phyloP scores from a whole-genome alignment of 169 alveolate species.

The Eimeria sp. region DNA sequence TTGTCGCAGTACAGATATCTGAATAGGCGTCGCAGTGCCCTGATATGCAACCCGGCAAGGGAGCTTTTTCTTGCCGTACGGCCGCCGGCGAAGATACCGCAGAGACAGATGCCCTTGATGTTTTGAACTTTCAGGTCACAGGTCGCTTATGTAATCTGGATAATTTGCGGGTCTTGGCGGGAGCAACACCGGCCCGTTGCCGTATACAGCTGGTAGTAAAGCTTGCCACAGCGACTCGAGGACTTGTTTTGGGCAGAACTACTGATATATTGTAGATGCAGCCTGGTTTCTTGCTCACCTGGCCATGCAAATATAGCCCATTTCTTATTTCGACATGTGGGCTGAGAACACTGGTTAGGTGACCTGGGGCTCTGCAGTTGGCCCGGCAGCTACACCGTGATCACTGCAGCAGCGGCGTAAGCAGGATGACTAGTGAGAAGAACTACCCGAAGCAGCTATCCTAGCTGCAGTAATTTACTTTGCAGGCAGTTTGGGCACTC shows the following conservation, averaged over 20 bases:
- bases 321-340: not conserved
- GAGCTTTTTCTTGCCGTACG: not conserved
- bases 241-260: not conserved
- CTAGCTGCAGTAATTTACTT: not conserved
- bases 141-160: not conserved
- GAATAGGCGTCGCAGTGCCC: not conserved
- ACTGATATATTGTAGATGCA: not conserved
- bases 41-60: not conserved
- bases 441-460: not conserved
- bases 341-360: slow-evolving; percentile 5
- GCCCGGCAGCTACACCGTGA: not conserved
- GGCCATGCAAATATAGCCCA: not conserved
- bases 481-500: slow-evolving; percentile 23
- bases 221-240: not conserved
- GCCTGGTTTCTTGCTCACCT: not conserved
- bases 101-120: not conserved
- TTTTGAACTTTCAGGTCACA: not conserved
- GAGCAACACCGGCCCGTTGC: not conserved
- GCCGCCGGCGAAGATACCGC: not conserved
- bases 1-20: not conserved
- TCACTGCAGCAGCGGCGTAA: not conserved
- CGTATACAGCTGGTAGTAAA: not conserved
- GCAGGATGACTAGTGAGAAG: not conserved
- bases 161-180: not conserved
- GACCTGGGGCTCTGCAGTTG: slow-evolving; percentile 10